phyloP scores from a whole-genome alignment of 768 basidiomycete genomes.

The Nidularia pulvinata region DNA sequence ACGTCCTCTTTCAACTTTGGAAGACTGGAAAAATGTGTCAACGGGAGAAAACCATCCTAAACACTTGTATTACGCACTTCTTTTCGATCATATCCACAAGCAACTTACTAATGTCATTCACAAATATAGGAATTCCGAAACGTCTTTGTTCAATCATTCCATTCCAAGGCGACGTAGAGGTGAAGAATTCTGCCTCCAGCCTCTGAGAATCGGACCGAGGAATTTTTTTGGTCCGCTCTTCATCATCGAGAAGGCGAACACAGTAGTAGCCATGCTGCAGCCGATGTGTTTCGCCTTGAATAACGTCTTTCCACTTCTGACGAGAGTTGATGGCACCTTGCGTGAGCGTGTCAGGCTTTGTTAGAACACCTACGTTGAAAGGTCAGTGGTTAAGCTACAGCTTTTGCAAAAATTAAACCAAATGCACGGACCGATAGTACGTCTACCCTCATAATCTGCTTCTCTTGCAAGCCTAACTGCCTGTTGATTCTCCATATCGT shows the following conservation, averaged over 20 bases:
- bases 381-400: no score
- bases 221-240: constrained; percentile 37
- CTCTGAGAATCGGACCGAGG: constrained; percentile 32
- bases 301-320: constrained; percentile 45
- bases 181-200: constrained; percentile 44
- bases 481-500: no score
- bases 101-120: constrained; percentile 47
- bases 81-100: constrained; percentile 49
- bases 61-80: constrained; percentile 34
- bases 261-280: constrained; percentile 65
- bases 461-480: no score
- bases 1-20: constrained; percentile 40
- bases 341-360: constrained; percentile 63
- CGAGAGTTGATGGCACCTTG: constrained; percentile 38
- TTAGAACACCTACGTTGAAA: constrained; percentile 54
- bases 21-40: constrained; percentile 29
- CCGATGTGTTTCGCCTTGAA: constrained; percentile 42
- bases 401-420: no score
- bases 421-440: no score
- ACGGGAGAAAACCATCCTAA: neutral
- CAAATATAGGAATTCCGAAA: constrained; percentile 57
- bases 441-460: no score
- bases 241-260: constrained; percentile 64
- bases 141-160: constrained; percentile 39
- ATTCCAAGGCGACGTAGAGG: constrained; percentile 50